A percentile compares a stretch with the other conserved stretches of the same genome.
Conservation (phyloP, 2,329 filamentous ascomycete species). For the Fusarium sp. region DNA sequence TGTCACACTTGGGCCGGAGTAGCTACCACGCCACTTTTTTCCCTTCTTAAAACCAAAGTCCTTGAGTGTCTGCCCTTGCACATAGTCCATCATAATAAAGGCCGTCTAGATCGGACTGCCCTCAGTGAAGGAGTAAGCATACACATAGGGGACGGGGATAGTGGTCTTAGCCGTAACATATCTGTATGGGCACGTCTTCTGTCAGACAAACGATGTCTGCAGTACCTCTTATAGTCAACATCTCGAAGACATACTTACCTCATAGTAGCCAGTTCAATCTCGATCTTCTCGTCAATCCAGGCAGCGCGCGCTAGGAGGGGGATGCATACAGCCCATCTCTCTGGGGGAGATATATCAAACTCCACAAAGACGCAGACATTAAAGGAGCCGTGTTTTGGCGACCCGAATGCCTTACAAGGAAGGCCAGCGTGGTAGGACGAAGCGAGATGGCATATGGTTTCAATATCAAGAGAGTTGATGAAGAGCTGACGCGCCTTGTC, state of each 20-base stretch:
- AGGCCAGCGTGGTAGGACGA: not conserved
- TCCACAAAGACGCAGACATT: slow-evolving; percentile 3
- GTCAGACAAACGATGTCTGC: not conserved
- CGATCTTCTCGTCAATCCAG: slow-evolving; percentile 3
- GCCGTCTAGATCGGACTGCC: not conserved
- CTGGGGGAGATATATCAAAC: not conserved
- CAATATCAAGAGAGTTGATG: not conserved
- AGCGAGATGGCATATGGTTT: not conserved
- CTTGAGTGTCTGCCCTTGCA: not conserved
- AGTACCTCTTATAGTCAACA: too few species aligned
- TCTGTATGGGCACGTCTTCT: not conserved
- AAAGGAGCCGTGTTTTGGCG: not conserved
- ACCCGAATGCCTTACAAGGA: not conserved
- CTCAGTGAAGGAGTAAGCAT: not conserved
- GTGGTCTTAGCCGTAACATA: slow-evolving; percentile 5
- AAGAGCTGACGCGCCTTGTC: not conserved
- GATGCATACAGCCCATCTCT: slow-evolving; percentile 4
- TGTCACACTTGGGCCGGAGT: not conserved
- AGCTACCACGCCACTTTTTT: not conserved
- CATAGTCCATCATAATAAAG: slow-evolving; percentile 6
- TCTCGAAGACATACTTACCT: not conserved
- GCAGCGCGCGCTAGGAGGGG: not conserved
- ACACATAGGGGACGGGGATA: not conserved
- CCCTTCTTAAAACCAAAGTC: not conserved
- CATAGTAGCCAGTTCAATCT: slow-evolving; percentile 2